A percentile compares a stretch with the other conserved stretches of the same genome.
These are phyloP conservation scores for Russula emetica DNA, from an alignment of 768 basidiomycete genomes.

Conservation along the genomic window DNA sequence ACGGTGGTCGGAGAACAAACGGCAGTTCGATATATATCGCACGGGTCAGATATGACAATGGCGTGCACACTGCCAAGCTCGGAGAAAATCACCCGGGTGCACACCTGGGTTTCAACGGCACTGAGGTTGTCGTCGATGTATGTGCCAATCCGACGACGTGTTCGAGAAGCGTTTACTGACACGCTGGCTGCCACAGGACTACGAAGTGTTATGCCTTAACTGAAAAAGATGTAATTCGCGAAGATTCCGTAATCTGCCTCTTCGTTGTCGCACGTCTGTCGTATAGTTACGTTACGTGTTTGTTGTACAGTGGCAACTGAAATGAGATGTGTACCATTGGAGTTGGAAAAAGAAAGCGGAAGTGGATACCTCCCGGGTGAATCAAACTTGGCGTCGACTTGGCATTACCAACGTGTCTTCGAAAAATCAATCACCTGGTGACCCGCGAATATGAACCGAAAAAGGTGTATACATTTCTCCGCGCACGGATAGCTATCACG, in stretches of 20 bases:
- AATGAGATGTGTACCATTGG: background rate
- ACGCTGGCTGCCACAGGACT: slow-evolving; percentile 34
- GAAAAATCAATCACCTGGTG: background rate
- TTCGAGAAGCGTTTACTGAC: background rate
- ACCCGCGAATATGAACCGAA: background rate
- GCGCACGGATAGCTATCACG: background rate
- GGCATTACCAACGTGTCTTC: background rate
- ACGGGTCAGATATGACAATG: slow-evolving; percentile 49
- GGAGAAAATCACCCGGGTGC: slow-evolving; percentile 50
- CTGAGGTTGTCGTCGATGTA: slow-evolving; percentile 52
- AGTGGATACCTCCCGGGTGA: background rate
- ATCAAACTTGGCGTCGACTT: background rate
- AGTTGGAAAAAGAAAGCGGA: background rate
- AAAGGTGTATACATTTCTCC: background rate
- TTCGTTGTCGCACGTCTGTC: background rate
- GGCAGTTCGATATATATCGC: slow-evolving; percentile 60
- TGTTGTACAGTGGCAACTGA: background rate
- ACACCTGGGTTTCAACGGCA: slow-evolving; percentile 48
- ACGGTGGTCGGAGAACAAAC: slow-evolving; percentile 61
- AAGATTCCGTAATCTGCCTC: background rate
- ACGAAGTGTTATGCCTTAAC: slow-evolving; percentile 40
- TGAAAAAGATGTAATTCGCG: slow-evolving; percentile 1
- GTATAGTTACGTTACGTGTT: slow-evolving; percentile 6
- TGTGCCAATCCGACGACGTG: slow-evolving; percentile 16
- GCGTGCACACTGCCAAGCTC: slow-evolving; percentile 61